Conservation (phyloP, 352 stramenopile species). For the Globisporangium spiculum region DNA sequence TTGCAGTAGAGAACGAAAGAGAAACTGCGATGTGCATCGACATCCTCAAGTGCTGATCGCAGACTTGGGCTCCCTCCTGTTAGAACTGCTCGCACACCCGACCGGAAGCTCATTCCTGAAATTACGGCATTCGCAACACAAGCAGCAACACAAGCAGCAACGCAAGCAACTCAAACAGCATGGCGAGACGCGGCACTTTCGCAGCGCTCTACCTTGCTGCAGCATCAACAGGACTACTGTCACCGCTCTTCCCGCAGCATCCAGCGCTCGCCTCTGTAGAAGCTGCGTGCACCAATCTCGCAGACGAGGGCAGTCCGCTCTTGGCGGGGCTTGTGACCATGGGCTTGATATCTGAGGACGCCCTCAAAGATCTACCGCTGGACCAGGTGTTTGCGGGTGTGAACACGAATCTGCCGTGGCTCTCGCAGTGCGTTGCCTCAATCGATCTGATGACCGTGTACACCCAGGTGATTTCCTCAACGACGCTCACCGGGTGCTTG, state of each 20-base stretch:
- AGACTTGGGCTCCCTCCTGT: background rate
- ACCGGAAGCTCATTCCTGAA: background rate
- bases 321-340: slow-evolving; percentile 4
- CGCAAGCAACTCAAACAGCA: background rate
- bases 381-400: slow-evolving; percentile 23
- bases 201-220: background rate
- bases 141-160: background rate
- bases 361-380: slow-evolving; percentile 16
- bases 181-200: background rate
- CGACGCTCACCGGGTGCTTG: slow-evolving; percentile 25
- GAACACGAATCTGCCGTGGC: slow-evolving; percentile 27
- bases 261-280: background rate
- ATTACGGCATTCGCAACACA: background rate
- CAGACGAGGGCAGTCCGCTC: slow-evolving; percentile 21
- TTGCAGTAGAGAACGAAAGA: background rate
- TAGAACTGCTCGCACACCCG: background rate
- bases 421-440: slow-evolving; percentile 39
- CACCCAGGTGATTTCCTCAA: slow-evolving; percentile 16
- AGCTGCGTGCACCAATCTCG: slow-evolving; percentile 22
- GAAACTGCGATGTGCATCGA: background rate
- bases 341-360: background rate
- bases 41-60: background rate
- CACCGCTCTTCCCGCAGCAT: background rate
- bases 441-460: slow-evolving; percentile 30
- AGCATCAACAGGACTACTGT: background rate